Evolutionary conservation across 495 filamentous ascomycete species (phyloP), one percentile per base, ranked within the genome.

Genomic region (Lasiosphaeria hispida): DNA sequence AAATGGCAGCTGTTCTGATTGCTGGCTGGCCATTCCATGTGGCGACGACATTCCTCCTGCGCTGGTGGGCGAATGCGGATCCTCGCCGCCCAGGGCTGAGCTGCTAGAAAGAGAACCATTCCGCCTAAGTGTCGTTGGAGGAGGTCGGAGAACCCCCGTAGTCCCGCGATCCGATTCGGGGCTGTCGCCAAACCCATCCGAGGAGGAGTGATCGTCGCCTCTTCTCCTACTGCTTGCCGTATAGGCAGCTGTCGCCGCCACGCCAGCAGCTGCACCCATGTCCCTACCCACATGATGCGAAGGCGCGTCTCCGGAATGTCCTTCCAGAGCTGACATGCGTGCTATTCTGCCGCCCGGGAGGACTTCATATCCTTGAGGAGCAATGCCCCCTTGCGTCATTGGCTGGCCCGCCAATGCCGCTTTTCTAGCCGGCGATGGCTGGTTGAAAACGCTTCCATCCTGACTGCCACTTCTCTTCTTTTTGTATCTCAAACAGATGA

Each of bases 241-340:
- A 38, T 73, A 73, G 19, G 61, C 69, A 9, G 61, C 69, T 11
- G 73, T 78, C 1, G 75, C 81, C 15, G 63, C 68, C 5, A 67
- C 69, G 10, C 58, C 50, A 62, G 55, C 57, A 48, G 7, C 69
- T 40, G 54, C 59, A 53, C 61, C 69, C 4, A 57, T 44, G 19
- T 64, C 64, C 57, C 66, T 72, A 56, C 63, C 72, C 17, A 68
- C 79, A 59, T 70, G 72, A 41, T 65, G 80, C 5, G 83, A 80
- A 0, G 87, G 79, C 0, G 85, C 82, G 10, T 83, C 79, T 53
- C 79, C 84, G 0, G 85, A 79, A 57, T 83, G 78, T 1, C 80
- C 85, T 69, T 97, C 92, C 36, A 99, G 75, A 10, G 95, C 95
- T 34, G 93, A 92, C 95, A 99, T 97, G 37, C 95, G 84, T 8